A percentile compares a stretch with the other conserved stretches of the same genome.
Evolutionary conservation across 768 basidiomycete genomes (phyloP).

Genomic region (Psilocybe cubensis): DNA sequence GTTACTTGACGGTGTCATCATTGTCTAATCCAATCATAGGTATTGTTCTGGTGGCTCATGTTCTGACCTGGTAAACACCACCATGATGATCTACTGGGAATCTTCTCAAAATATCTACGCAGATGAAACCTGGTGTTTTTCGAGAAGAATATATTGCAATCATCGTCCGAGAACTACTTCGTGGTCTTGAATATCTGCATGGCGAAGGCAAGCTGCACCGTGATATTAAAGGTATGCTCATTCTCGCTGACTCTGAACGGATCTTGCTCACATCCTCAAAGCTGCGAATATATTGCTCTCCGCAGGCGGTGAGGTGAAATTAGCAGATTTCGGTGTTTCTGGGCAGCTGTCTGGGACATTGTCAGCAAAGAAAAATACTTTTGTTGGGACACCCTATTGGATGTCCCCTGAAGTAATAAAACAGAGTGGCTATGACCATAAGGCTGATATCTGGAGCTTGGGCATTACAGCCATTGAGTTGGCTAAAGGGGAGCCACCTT

Average conservation of each 20-base stretch:
- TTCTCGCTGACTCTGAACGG: constrained; percentile 12
- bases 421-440: constrained; percentile 98
- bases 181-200: constrained; percentile 94
- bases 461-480: constrained; percentile 98
- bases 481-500: constrained; percentile 97
- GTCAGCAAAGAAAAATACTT: constrained; percentile 96
- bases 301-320: constrained; percentile 92
- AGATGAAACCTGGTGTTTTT: constrained; percentile 99
- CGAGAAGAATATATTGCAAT: constrained; percentile 99
- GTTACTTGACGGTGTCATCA: constrained; percentile 9
- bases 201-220: constrained; percentile 95
- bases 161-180: constrained; percentile 88
- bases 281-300: constrained; percentile 95
- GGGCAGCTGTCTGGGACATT: constrained; percentile 94
- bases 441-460: constrained; percentile 98
- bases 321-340: constrained; percentile 98
- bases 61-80: constrained; percentile 80
- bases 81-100: constrained; percentile 1
- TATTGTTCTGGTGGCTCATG: constrained; percentile 99
- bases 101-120: constrained; percentile 17
- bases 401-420: constrained; percentile 99
- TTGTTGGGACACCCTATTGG: constrained; percentile 98
- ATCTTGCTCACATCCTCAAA: constrained; percentile 32
- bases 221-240: constrained; percentile 91
- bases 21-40: constrained; percentile 39